Evolutionary conservation across 805 yeast species (phyloP), one percentile per base, ranked within the genome.

Genomic region (Candida alai): DNA sequence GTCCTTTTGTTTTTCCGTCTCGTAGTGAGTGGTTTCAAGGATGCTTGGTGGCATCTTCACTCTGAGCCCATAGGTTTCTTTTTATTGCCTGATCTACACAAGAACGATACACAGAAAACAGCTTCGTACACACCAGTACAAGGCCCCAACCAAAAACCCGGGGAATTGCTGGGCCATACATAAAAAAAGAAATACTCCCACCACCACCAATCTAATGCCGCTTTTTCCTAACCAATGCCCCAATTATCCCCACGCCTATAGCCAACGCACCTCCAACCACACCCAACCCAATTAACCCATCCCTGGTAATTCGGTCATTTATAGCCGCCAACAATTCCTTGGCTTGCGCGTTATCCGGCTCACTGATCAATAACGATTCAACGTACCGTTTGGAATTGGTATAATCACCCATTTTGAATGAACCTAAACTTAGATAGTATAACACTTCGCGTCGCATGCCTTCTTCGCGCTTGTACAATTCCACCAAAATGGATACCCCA

Each of bases 241-340:
- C 70, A 12, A 67, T 36, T 17, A 60, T 19, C 1, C 89, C 89
- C 0, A 89, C 84, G 4, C 90, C 93, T 3, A 85, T 72, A 1
- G 96, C 96, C 30, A 90, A 68, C 3, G 78, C 78, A 13, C 96
- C 95, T 17, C 95, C 84, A 0, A 87, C 80, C 18, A 93, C 68
- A 0, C 95, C 96, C 34, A 90, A 63, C 1, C 97, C 97, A 39
- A 87, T 74, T 36, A 90, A 65, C 0, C 97, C 95, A 52, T 94
- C 96, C 48, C 73, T 77, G 20, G 94, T 83, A 25, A 93, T 77
- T 52, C 80, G 83, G 45, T 82, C 89, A 41, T 88, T 95, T 16
- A 93, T 84, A 51, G 81, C 80, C 39, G 74, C 72, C 47, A 84
- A 77, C 59, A 93, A 66, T 1, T 76, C 75, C 28, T 68, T 51